phyloP scores from a whole-genome alignment of 2,329 filamentous ascomycete species.

The Pseudocercospora macadamiae region DNA sequence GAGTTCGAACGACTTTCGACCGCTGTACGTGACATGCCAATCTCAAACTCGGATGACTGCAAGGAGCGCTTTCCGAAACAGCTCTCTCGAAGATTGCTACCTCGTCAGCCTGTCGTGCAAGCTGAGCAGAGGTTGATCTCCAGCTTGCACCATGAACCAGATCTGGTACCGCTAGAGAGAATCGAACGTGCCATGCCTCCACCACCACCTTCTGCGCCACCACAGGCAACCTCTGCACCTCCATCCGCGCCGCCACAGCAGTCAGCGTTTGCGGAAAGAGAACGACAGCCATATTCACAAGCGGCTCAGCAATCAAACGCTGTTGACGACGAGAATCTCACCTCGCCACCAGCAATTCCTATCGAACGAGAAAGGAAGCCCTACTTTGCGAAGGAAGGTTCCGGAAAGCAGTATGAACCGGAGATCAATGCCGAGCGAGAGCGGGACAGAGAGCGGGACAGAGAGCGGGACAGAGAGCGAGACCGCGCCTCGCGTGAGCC shows the following conservation, averaged over 20 bases:
- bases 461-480: constrained; percentile 20
- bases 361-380: constrained; percentile 69
- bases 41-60: constrained; percentile 65
- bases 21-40: constrained; percentile 70
- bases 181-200: constrained; percentile 39
- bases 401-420: constrained; percentile 57
- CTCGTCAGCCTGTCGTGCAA: constrained; percentile 59
- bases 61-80: constrained; percentile 78
- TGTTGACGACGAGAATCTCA: constrained; percentile 43
- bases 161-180: constrained; percentile 49
- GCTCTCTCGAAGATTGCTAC: constrained; percentile 73
- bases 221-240: constrained; percentile 2
- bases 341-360: constrained; percentile 48
- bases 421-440: constrained; percentile 21
- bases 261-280: constrained; percentile 41
- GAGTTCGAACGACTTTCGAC: constrained; percentile 72
- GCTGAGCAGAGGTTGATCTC: constrained; percentile 64
- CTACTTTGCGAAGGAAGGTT: constrained; percentile 62
- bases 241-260: constrained; percentile 28
- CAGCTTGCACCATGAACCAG: constrained; percentile 41
- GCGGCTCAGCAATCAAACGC: constrained; percentile 34
- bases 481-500: constrained; percentile 21
- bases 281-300: constrained; percentile 45
- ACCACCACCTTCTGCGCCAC: constrained; percentile 34
- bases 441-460: constrained; percentile 21